Percentiles rank a stretch among this genome's conserved stretches.
phyloP scores from a whole-genome alignment of 2,329 filamentous ascomycete genomes.

The Phymatotrichopsis omnivora region DNA sequence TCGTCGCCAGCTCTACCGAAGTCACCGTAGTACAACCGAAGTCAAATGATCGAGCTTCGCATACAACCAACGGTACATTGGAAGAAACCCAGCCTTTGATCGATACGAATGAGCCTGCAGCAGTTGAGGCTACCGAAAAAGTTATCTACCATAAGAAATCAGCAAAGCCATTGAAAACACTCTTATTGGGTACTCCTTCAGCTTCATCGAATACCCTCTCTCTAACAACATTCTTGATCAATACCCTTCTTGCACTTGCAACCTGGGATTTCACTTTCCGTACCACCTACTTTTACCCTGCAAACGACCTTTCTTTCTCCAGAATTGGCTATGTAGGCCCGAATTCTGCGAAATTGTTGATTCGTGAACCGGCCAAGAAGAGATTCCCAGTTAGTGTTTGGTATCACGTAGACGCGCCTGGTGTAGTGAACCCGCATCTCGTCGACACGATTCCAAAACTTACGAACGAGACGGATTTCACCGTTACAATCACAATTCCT shows the following conservation, averaged over 20 bases:
- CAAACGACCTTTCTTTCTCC: slow-evolving; percentile 70
- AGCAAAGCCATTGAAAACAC: slow-evolving; percentile 49
- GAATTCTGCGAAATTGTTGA: slow-evolving; percentile 64
- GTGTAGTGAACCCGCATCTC: slow-evolving; percentile 44
- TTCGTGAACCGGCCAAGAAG: slow-evolving; percentile 69
- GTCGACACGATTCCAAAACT: slow-evolving; percentile 57
- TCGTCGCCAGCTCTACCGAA: slow-evolving; percentile 51
- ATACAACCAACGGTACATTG: slow-evolving; percentile 11
- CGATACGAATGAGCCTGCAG: slow-evolving; percentile 9
- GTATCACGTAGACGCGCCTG: slow-evolving; percentile 47
- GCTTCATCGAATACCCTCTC: slow-evolving; percentile 58
- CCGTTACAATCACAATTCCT: slow-evolving; percentile 56
- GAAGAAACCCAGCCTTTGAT: slow-evolving; percentile 5
- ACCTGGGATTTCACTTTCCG: slow-evolving; percentile 69
- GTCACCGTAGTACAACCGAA: slow-evolving; percentile 37
- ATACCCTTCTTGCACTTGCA: slow-evolving; percentile 57
- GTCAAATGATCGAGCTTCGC: slow-evolving; percentile 4
- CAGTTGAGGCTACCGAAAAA: slow-evolving; percentile 39
- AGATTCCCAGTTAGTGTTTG: slow-evolving; percentile 68
- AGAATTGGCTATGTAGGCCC: slow-evolving; percentile 80
- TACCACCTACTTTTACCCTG: slow-evolving; percentile 58
- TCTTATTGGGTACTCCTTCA: slow-evolving; percentile 68
- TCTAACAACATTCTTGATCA: slow-evolving; percentile 58
- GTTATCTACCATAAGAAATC: slow-evolving; percentile 33
- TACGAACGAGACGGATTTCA: slow-evolving; percentile 72